These are phyloP conservation scores for Pseudocercospora pini-densiflorae DNA, from an alignment of 2,329 filamentous ascomycete genomes.

Conservation along the genomic window DNA sequence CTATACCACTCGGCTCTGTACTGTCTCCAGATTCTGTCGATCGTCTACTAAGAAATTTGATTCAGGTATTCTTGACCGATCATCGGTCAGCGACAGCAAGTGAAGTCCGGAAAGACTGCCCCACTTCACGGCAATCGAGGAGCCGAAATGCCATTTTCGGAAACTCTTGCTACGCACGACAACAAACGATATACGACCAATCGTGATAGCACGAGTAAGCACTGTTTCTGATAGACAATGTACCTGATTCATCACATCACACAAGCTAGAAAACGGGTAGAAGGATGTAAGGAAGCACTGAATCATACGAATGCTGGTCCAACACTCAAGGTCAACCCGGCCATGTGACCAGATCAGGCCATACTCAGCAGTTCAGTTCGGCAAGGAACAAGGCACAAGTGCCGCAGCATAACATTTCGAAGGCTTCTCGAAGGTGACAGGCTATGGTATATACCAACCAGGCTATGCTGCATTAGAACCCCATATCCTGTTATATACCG, in stretches of 20 bases:
- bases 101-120: background rate
- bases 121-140: background rate
- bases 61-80: background rate
- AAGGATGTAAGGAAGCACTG: constrained; percentile 3
- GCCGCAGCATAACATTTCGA: background rate
- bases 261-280: constrained; percentile 7
- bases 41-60: background rate
- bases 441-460: background rate
- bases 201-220: background rate
- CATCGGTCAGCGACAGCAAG: background rate
- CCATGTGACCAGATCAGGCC: constrained; percentile 4
- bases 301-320: background rate
- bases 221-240: background rate
- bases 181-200: background rate
- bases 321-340: background rate
- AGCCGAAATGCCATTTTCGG: background rate
- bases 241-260: background rate
- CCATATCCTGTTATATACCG: too few species aligned
- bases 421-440: background rate
- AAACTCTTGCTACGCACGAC: background rate
- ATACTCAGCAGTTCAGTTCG: background rate
- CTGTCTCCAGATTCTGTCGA: background rate
- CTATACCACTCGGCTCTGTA: background rate
- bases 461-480: background rate
- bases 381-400: too few species aligned